These are phyloP conservation scores for Gossypium davidsonii DNA, from an alignment of 441 rosid species.

Conservation along the genomic window DNA sequence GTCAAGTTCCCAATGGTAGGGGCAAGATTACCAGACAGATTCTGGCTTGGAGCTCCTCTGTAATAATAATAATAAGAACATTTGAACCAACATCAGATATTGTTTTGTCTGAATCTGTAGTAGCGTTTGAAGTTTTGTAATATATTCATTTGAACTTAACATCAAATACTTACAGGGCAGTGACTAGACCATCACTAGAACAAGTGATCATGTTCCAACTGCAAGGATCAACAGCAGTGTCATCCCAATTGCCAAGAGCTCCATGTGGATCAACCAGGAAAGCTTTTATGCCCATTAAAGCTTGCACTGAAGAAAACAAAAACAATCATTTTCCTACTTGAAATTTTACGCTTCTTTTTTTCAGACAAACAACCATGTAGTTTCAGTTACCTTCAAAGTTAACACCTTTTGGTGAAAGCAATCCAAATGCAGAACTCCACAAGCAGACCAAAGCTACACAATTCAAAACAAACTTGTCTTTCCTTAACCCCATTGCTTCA, in stretches of 20 bases:
- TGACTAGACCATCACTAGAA: slow-evolving; percentile 64
- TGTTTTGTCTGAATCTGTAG: background rate
- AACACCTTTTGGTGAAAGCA: slow-evolving; percentile 81
- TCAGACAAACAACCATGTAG: background rate
- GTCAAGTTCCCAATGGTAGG: slow-evolving; percentile 81
- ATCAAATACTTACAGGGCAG: slow-evolving; percentile 53
- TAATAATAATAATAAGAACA: slow-evolving; percentile 16
- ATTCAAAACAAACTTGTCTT: slow-evolving; percentile 23
- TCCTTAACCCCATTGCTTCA: slow-evolving; percentile 34
- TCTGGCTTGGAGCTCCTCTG: slow-evolving; percentile 92
- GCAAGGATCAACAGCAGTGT: slow-evolving; percentile 89
- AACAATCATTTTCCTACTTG: background rate
- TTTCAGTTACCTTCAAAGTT: slow-evolving; percentile 71
- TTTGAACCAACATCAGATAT: background rate
- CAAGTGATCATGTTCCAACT: slow-evolving; percentile 87
- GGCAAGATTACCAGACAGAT: slow-evolving; percentile 71
- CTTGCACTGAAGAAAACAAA: slow-evolving; percentile 45
- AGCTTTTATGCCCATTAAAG: slow-evolving; percentile 63
- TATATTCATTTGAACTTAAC: background rate
- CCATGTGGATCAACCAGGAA: slow-evolving; percentile 67
- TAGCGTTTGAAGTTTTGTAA: background rate
- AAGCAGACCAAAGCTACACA: slow-evolving; percentile 32
- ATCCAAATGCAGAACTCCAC: slow-evolving; percentile 45
- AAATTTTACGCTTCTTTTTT: background rate
- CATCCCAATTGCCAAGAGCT: slow-evolving; percentile 80